Conservation (phyloP, 345 rosid species). For the Nephelium lappaceum region DNA sequence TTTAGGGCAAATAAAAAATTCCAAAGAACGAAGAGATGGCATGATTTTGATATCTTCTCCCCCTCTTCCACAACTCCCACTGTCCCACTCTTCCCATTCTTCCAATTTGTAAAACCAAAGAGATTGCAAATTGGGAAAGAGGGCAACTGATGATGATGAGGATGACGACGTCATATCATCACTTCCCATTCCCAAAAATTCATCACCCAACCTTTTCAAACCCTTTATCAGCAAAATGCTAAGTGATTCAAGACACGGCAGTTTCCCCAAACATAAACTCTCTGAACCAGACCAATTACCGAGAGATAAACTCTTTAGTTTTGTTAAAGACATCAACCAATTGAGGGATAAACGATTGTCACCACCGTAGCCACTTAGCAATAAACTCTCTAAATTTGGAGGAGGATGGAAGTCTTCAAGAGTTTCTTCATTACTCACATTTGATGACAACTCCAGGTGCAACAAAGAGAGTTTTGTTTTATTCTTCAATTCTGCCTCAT, state of each 20-base stretch:
- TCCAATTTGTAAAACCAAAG: not conserved
- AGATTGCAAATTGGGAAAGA: not conserved
- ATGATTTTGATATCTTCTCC: not conserved
- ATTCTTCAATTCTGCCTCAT: not conserved
- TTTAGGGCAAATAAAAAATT: fast-evolving
- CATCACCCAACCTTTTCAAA: not conserved
- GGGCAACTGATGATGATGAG: not conserved
- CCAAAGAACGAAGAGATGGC: not conserved
- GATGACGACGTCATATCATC: too few relatives aligned
- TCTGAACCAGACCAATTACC: too few relatives aligned
- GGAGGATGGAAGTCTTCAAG: too few relatives aligned
- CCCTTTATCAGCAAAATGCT: not conserved
- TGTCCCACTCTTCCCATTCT: not conserved
- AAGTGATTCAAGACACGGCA: not conserved
- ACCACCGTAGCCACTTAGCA: too few relatives aligned
- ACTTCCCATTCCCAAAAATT: conserved; percentile 3
- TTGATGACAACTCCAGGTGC: not conserved
- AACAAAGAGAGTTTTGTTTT: not conserved
- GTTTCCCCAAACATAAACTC: not conserved
- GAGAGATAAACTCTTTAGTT: too few relatives aligned
- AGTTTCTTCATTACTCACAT: not conserved
- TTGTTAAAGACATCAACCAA: too few relatives aligned
- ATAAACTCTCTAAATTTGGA: too few relatives aligned
- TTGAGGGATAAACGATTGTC: too few relatives aligned
- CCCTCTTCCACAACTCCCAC: too few relatives aligned